Conservation (phyloP, 768 basidiomycete species). For the Boletus eberwhitei region DNA sequence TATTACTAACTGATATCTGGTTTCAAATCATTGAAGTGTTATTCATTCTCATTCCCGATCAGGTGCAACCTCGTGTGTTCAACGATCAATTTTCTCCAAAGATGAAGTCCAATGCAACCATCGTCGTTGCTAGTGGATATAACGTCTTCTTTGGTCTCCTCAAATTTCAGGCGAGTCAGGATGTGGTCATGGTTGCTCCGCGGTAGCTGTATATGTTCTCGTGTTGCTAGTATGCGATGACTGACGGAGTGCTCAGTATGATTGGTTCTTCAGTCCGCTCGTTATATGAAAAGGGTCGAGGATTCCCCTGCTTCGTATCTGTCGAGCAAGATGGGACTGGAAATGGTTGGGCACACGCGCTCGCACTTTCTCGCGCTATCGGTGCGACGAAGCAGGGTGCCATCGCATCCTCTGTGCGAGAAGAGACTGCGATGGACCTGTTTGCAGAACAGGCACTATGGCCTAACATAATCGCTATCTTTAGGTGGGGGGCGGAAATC, state of each 20-base stretch:
- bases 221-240: background rate
- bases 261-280: constrained; percentile 65
- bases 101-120: constrained; percentile 45
- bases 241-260: constrained; percentile 41
- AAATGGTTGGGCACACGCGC: constrained; percentile 41
- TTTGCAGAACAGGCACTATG: constrained; percentile 65
- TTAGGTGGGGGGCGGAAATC: constrained; percentile 37
- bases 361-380: constrained; percentile 55
- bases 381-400: constrained; percentile 64
- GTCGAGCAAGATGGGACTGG: constrained; percentile 61
- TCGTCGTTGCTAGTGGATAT: constrained; percentile 63
- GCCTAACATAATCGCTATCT: constrained; percentile 65
- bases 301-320: constrained; percentile 64
- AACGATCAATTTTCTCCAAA: constrained; percentile 50
- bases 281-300: constrained; percentile 54
- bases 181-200: constrained; percentile 67
- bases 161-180: constrained; percentile 48
- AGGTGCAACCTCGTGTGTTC: constrained; percentile 61
- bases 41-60: constrained; percentile 62
- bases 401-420: constrained; percentile 57
- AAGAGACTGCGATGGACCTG: constrained; percentile 64
- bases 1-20: background rate
- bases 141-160: constrained; percentile 62
- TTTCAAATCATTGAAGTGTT: constrained; percentile 38
- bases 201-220: constrained; percentile 30